Percentiles rank a stretch among this genome's conserved stretches.
These are phyloP conservation scores for Coprinellus micaceus DNA, from an alignment of 768 basidiomycete genomes.

Conservation along the genomic window DNA sequence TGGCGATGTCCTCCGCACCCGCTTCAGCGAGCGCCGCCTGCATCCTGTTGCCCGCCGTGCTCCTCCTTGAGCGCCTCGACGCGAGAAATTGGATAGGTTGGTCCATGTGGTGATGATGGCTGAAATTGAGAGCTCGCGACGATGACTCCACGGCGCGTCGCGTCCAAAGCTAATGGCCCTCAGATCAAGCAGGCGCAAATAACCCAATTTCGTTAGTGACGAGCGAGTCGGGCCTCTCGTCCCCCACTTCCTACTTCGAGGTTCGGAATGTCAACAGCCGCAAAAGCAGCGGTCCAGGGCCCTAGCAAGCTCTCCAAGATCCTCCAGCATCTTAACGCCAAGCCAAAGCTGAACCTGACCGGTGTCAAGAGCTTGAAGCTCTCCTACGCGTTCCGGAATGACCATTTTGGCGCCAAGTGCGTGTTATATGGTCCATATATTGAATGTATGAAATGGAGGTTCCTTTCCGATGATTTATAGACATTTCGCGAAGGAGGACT, in stretches of 20 bases:
- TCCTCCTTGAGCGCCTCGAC: constrained; percentile 61
- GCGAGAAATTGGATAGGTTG: constrained; percentile 44
- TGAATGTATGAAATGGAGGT: not conserved
- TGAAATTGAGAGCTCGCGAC: not conserved
- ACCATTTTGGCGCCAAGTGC: constrained; percentile 74
- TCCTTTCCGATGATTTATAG: constrained; percentile 30
- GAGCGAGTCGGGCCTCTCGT: no score
- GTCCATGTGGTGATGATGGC: constrained; percentile 6
- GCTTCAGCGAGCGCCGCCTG: constrained; percentile 30
- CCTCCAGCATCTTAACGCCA: constrained; percentile 45
- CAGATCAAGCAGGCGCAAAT: constrained; percentile 11
- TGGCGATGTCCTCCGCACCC: constrained; percentile 46
- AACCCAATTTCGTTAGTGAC: constrained; percentile 1
- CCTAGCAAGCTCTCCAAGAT: constrained; percentile 44
- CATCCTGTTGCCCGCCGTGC: constrained; percentile 74
- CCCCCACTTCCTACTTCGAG: no score
- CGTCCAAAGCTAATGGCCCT: not conserved
- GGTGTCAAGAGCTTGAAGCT: constrained; percentile 52
- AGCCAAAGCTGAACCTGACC: constrained; percentile 48
- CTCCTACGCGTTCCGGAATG: constrained; percentile 56
- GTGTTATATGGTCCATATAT: not conserved
- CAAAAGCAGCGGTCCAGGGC: constrained; percentile 3
- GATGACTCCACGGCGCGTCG: not conserved
- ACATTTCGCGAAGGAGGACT: constrained; percentile 75
- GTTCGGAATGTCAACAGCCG: constrained; percentile 8